phyloP scores from a whole-genome alignment of 2,329 filamentous ascomycete genomes.

The Verticillium albo-atrum region DNA sequence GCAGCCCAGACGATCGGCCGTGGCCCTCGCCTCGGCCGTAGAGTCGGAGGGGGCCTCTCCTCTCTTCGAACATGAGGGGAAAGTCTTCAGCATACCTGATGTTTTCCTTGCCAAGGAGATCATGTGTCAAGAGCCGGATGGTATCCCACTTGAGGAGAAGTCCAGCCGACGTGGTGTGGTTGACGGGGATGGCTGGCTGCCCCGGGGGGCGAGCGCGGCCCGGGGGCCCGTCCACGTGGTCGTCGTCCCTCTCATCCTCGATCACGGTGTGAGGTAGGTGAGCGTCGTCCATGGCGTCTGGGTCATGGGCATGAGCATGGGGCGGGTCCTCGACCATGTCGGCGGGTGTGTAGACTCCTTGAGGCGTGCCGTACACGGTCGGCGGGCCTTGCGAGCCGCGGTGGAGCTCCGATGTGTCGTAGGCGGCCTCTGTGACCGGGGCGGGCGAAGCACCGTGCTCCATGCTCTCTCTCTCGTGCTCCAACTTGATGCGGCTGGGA shows the following conservation, averaged over 20 bases:
- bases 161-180: slow-evolving; percentile 88
- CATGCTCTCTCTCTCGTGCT: slow-evolving; percentile 1
- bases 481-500: slow-evolving; percentile 8
- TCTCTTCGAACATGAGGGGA: slow-evolving; percentile 71
- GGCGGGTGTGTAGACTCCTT: slow-evolving; percentile 1
- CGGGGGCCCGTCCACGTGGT: slow-evolving; percentile 43
- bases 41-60: slow-evolving; percentile 67
- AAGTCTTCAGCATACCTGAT: slow-evolving; percentile 62
- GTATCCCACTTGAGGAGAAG: slow-evolving; percentile 70
- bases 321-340: background rate
- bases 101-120: slow-evolving; percentile 40
- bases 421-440: background rate
- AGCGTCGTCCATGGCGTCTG: slow-evolving; percentile 1
- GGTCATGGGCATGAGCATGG: background rate
- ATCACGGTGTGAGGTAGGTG: slow-evolving; percentile 23
- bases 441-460: background rate
- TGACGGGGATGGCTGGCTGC: slow-evolving; percentile 69
- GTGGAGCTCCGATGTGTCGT: background rate
- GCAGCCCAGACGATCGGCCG: slow-evolving; percentile 26
- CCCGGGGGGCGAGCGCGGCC: slow-evolving; percentile 50
- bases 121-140: slow-evolving; percentile 59
- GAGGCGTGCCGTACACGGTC: slow-evolving; percentile 1
- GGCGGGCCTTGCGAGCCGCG: background rate
- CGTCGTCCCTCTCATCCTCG: slow-evolving; percentile 35
- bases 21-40: slow-evolving; percentile 76